These are phyloP conservation scores for Rhizophlyctis rosea DNA, from an alignment of 192 early-diverging fungal genomes.

Conservation along the genomic window DNA sequence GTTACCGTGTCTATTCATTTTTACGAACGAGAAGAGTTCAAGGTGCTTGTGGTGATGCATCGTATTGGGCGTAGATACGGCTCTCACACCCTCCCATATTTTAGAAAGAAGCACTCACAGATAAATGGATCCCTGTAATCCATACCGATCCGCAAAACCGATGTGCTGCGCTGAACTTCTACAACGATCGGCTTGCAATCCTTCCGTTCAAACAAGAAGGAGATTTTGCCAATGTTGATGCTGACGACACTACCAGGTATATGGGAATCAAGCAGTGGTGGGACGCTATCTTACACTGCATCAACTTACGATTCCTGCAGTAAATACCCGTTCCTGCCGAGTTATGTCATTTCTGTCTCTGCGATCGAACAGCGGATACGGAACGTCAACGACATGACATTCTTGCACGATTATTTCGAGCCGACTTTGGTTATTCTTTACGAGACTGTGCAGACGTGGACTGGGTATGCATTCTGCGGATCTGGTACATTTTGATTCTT, in stretches of 20 bases:
- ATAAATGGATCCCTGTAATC: slow-evolving; percentile 60
- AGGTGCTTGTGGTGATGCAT: slow-evolving; percentile 42
- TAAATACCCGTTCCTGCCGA: slow-evolving; percentile 45
- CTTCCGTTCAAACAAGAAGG: slow-evolving; percentile 76
- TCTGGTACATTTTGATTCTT: slow-evolving; percentile 29
- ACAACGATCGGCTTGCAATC: slow-evolving; percentile 83
- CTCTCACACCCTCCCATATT: slow-evolving; percentile 2
- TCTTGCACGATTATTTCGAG: slow-evolving; percentile 87
- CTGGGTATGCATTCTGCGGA: slow-evolving; percentile 66
- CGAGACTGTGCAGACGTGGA: slow-evolving; percentile 82
- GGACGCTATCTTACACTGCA: neutral
- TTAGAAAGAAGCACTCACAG: slow-evolving; percentile 67
- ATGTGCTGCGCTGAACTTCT: slow-evolving; percentile 86
- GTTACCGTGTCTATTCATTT: slow-evolving; percentile 95
- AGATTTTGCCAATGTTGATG: slow-evolving; percentile 48
- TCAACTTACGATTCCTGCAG: slow-evolving; percentile 5
- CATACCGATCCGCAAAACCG: slow-evolving; percentile 81
- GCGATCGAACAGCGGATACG: slow-evolving; percentile 53
- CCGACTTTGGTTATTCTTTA: slow-evolving; percentile 93
- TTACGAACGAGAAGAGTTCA: slow-evolving; percentile 90
- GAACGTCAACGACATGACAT: slow-evolving; percentile 85
- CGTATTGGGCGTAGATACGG: neutral
- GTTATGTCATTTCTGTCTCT: slow-evolving; percentile 36
- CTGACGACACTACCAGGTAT: slow-evolving; percentile 59
- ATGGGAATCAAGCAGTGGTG: neutral